phyloP scores from a whole-genome alignment of 179 eudicot species.

The Spergularia azorica region DNA sequence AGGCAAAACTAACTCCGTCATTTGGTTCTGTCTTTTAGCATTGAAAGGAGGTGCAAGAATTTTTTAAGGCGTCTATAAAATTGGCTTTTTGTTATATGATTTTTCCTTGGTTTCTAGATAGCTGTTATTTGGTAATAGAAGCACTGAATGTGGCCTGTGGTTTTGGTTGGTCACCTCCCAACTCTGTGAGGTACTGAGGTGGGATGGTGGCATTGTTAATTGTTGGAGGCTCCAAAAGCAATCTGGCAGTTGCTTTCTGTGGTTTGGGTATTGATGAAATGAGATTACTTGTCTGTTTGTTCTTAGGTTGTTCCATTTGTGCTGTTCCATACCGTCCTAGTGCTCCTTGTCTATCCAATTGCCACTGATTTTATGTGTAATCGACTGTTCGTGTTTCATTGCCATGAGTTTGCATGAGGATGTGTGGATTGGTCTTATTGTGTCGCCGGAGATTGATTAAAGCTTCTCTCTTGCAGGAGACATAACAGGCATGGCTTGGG shows the following conservation, averaged over 20 bases:
- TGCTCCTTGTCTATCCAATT: not conserved
- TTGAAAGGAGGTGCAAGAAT: too few species aligned
- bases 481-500: slow-evolving; percentile 82
- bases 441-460: not conserved
- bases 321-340: not conserved
- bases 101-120: not conserved
- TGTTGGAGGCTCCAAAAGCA: not conserved
- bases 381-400: not conserved
- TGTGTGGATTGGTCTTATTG: too few species aligned
- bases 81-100: too few species aligned
- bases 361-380: not conserved
- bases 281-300: not conserved
- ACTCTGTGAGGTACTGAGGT: not conserved
- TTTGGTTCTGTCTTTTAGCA: too few species aligned
- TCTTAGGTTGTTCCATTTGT: not conserved
- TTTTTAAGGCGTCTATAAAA: too few species aligned
- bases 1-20: too few species aligned
- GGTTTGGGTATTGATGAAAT: not conserved
- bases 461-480: slow-evolving; percentile 59
- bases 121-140: not conserved
- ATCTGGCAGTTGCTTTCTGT: not conserved
- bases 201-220: not conserved
- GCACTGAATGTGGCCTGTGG: not conserved
- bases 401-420: not conserved
- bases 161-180: not conserved